A percentile compares a stretch with the other conserved stretches of the same genome.
These are phyloP conservation scores for Chenopodium berlandieri DNA, from an alignment of 148 eudicot genomes.

Conservation along the genomic window DNA sequence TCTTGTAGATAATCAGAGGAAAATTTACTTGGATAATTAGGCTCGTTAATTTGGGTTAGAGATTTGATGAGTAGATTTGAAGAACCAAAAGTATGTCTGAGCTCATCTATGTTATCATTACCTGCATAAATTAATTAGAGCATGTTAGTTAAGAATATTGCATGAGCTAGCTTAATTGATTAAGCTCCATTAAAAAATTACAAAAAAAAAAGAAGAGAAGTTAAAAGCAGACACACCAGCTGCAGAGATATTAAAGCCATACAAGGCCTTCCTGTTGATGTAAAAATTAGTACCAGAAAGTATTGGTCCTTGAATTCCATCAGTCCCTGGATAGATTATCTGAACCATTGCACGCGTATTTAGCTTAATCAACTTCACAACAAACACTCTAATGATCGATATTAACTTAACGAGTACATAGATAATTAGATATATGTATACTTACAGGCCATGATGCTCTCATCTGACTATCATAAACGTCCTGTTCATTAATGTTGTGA, in stretches of 20 bases:
- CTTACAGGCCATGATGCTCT: conserved; percentile 33
- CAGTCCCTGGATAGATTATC: conserved; percentile 44
- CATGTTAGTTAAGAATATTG: background rate
- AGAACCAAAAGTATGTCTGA: conserved; percentile 38
- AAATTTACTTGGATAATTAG: background rate
- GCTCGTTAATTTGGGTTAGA: conserved; percentile 11
- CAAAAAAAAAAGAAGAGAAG: background rate
- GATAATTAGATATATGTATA: background rate
- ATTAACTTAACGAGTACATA: too few relatives aligned
- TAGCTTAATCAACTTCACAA: background rate
- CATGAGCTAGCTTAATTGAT: background rate
- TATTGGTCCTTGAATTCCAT: conserved; percentile 55
- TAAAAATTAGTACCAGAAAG: conserved; percentile 59
- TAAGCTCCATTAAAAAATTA: too few relatives aligned
- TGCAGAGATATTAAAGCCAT: conserved; percentile 19
- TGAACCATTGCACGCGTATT: background rate
- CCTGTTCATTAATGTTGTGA: conserved; percentile 26
- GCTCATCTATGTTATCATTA: conserved; percentile 27
- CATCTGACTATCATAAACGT: conserved; percentile 51
- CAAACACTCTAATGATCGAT: too few relatives aligned
- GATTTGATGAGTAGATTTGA: conserved; percentile 47
- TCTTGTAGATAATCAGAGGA: conserved; percentile 29
- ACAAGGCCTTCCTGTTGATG: conserved; percentile 58
- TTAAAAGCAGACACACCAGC: conserved; percentile 6
- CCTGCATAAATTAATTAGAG: conserved; percentile 24